Evolutionary conservation across 306 rosid genomes (phyloP).

Genomic region (Vachellia pachyceras): DNA sequence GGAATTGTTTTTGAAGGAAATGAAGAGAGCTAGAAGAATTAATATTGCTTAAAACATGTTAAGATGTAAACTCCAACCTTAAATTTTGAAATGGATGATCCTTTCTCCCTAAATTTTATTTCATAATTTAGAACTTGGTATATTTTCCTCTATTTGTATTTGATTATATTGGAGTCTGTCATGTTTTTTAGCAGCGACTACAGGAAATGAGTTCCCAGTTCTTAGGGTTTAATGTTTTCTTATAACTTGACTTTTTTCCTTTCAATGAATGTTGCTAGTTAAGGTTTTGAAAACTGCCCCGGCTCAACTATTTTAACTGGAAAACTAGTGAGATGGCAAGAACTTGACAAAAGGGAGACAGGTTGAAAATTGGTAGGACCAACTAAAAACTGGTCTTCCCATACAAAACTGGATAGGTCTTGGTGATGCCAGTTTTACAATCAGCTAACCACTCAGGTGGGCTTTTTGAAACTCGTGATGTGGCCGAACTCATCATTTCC

Average conservation of each 20-base stretch:
- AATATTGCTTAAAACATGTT: slow-evolving; percentile 15
- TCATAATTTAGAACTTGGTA: not conserved
- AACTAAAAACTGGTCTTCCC: not conserved
- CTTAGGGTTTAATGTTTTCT: slow-evolving; percentile 14
- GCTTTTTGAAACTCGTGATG: not conserved
- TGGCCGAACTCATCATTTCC: not conserved
- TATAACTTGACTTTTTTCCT: not conserved
- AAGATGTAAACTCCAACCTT: slow-evolving; percentile 24
- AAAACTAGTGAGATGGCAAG: not conserved
- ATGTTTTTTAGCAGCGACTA: slow-evolving; percentile 25
- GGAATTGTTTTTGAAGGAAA: slow-evolving; percentile 19
- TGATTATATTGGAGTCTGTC: slow-evolving; percentile 3
- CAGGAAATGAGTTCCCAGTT: slow-evolving; percentile 14
- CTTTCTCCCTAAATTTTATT: not conserved
- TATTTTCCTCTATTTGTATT: slow-evolving; percentile 2
- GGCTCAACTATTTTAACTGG: not conserved
- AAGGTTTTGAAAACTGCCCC: not conserved
- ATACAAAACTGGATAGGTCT: not conserved
- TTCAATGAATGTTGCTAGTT: not conserved
- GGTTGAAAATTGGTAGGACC: not conserved
- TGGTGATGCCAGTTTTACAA: not conserved
- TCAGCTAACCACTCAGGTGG: not conserved
- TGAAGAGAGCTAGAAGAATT: slow-evolving; percentile 24
- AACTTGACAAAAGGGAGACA: not conserved
- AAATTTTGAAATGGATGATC: slow-evolving; percentile 9